Conservation (phyloP, 2,329 filamentous ascomycete genomes). For the Botrytis sinoallii region DNA sequence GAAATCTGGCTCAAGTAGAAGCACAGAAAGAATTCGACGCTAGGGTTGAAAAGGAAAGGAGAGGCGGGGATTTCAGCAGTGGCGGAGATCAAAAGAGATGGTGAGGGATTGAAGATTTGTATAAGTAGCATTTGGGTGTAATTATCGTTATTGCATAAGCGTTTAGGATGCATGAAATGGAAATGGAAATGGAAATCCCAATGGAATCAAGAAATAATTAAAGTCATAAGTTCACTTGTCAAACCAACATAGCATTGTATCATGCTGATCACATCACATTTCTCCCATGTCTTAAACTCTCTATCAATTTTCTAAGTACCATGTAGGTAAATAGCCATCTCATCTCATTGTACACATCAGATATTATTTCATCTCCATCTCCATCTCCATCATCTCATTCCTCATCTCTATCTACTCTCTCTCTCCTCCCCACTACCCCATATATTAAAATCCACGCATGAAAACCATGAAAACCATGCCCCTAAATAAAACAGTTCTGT, state of each 20-base stretch:
- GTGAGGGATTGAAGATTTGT: slow-evolving; percentile 18
- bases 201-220: background rate
- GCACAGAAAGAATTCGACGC: slow-evolving; percentile 39
- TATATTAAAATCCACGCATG: background rate
- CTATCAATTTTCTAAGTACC: too few species aligned
- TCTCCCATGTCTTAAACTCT: too few species aligned
- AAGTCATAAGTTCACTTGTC: background rate
- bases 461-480: too few species aligned
- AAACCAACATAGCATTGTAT: too few species aligned
- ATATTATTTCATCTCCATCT: background rate
- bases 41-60: slow-evolving; percentile 35
- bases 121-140: background rate
- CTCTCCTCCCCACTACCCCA: rapidly evolving
- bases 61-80: slow-evolving; percentile 33
- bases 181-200: background rate
- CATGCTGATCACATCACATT: too few species aligned
- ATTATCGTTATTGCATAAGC: background rate
- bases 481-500: background rate
- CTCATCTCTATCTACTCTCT: background rate
- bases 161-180: background rate
- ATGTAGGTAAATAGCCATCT: too few species aligned
- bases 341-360: background rate
- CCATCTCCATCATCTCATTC: background rate
- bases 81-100: slow-evolving; percentile 30
- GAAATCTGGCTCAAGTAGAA: slow-evolving; percentile 27